A percentile compares a stretch with the other conserved stretches of the same genome.
Evolutionary conservation across 768 basidiomycete genomes (phyloP).

Genomic region (Lentinula sp.): DNA sequence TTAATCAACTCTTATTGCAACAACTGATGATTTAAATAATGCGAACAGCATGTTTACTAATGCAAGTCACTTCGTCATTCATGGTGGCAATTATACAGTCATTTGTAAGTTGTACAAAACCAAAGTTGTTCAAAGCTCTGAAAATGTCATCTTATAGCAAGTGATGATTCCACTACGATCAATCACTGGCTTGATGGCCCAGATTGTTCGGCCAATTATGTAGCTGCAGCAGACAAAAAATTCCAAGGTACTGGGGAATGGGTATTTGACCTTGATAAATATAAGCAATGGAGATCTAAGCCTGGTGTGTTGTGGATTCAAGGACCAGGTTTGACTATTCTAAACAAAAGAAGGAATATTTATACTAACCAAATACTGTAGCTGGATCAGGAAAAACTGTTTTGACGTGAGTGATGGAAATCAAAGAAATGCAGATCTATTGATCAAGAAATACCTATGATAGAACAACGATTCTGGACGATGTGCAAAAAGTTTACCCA

Average conservation of each 20-base stretch:
- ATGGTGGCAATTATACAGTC: neutral
- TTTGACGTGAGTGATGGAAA: too few relatives aligned
- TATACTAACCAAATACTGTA: too few relatives aligned
- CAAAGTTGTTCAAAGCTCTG: neutral
- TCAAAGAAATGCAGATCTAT: too few relatives aligned
- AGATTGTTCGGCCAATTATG: neutral
- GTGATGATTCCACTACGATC: neutral
- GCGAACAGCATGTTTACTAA: neutral
- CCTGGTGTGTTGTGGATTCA: neutral
- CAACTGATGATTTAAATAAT: too few relatives aligned
- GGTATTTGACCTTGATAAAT: neutral
- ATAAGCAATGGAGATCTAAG: neutral
- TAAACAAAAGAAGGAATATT: too few relatives aligned
- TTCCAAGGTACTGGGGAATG: neutral
- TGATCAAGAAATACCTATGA: too few relatives aligned
- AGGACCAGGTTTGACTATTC: neutral
- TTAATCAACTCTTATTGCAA: too few relatives aligned
- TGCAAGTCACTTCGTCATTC: neutral
- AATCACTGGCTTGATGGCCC: neutral
- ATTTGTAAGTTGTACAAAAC: neutral
- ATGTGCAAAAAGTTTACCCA: too few relatives aligned
- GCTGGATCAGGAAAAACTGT: too few relatives aligned
- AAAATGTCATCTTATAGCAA: neutral
- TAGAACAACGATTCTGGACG: too few relatives aligned
- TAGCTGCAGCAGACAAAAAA: neutral